Conservation (phyloP, 208 protist species). For the Acanthamoeba healyi region DNA sequence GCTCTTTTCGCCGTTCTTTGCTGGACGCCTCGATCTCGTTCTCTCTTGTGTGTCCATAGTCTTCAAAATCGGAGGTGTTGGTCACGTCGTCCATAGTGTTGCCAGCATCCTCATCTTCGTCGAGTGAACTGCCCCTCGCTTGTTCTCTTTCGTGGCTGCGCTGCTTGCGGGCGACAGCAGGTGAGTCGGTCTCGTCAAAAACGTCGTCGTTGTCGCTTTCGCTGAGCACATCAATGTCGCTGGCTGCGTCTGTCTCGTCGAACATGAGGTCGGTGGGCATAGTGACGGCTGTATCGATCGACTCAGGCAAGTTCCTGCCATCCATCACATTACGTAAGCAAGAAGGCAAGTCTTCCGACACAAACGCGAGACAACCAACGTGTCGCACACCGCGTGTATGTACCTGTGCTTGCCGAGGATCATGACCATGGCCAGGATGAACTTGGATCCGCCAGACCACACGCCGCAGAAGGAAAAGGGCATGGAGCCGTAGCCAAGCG, state of each 20-base stretch:
- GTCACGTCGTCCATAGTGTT: neutral
- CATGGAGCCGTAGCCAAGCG: slow-evolving; percentile 6
- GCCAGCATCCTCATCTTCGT: neutral
- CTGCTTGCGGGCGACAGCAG: neutral
- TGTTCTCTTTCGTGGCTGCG: neutral
- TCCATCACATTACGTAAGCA: neutral
- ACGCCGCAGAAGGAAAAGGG: slow-evolving; percentile 53
- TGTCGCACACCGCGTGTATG: neutral
- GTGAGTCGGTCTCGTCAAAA: neutral
- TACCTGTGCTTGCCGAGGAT: slow-evolving; percentile 70
- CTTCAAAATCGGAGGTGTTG: neutral
- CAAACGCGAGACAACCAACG: neutral
- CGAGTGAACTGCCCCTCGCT: neutral
- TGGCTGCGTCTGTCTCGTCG: neutral
- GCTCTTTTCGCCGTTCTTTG: neutral
- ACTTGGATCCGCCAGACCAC: slow-evolving; percentile 7
- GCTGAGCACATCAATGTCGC: slow-evolving; percentile 32
- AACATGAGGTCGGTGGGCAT: slow-evolving; percentile 1
- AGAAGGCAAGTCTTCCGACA: no score
- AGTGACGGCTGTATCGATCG: slow-evolving; percentile 23
- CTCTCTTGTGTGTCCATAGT: neutral
- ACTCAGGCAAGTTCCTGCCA: slow-evolving; percentile 30
- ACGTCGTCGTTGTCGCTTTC: slow-evolving; percentile 23
- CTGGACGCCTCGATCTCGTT: neutral
- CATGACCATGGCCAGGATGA: slow-evolving; percentile 52